phyloP scores from a whole-genome alignment of 1,139 yeast species.

The Candida tunisiensis region DNA sequence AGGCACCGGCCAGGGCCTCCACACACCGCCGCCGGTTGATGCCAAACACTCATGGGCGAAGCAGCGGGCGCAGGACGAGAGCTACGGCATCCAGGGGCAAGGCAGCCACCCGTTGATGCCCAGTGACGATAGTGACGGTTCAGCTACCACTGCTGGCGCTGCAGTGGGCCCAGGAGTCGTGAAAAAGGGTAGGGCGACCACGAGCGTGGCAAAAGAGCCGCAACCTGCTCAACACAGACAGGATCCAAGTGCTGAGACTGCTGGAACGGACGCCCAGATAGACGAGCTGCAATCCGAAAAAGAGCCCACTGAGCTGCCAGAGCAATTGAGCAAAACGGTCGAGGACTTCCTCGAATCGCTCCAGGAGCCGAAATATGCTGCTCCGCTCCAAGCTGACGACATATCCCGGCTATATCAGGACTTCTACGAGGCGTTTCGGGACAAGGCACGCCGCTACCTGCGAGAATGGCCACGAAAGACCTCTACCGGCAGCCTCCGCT shows the following conservation, averaged over 20 bases:
- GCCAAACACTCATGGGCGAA: conserved; percentile 8
- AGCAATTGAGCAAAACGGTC: conserved; percentile 12
- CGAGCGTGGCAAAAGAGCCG: not conserved
- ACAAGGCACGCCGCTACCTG: conserved; percentile 13
- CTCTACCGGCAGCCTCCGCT: too few species aligned
- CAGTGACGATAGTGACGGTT: not conserved
- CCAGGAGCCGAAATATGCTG: conserved; percentile 36
- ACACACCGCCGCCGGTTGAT: conserved; percentile 11
- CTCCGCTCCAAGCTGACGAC: conserved; percentile 35
- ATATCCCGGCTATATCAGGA: conserved; percentile 35
- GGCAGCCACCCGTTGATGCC: too few species aligned
- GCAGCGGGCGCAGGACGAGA: conserved; percentile 9
- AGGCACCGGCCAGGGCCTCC: too few species aligned
- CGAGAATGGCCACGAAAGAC: too few species aligned
- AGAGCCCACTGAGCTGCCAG: conserved; percentile 16
- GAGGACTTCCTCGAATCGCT: conserved; percentile 31
- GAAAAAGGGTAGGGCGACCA: not conserved
- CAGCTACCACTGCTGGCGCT: not conserved
- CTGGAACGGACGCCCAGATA: not conserved
- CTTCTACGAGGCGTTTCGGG: conserved; percentile 26
- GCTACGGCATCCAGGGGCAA: conserved; percentile 6
- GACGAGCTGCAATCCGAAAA: not conserved
- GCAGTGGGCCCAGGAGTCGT: too few species aligned
- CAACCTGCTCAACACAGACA: not conserved
- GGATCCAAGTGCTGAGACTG: not conserved